Evolutionary conservation across 2,329 filamentous ascomycete genomes (phyloP).

Genomic region (Xylariaceae sp.): DNA sequence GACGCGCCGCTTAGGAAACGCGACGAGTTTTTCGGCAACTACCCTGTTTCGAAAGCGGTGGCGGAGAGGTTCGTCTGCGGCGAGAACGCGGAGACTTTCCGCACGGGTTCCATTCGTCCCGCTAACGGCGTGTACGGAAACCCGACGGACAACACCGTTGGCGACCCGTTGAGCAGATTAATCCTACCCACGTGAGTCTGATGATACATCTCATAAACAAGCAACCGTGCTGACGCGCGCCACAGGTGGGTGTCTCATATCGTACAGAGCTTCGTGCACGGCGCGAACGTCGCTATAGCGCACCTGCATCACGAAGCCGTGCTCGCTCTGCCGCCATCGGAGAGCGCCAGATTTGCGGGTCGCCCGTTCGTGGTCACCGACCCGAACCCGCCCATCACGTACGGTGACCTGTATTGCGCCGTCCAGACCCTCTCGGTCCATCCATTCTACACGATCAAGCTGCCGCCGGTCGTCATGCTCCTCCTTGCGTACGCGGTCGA

Average conservation of each 20-base stretch:
- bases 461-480: constrained; percentile 41
- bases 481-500: constrained; percentile 43
- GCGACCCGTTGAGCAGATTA: constrained; percentile 43
- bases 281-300: constrained; percentile 45
- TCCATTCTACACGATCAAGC: constrained; percentile 36
- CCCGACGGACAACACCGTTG: constrained; percentile 50
- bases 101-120: constrained; percentile 55
- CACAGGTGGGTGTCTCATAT: constrained; percentile 43
- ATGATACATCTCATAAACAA: too few relatives aligned
- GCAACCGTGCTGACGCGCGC: neutral
- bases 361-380: constrained; percentile 47
- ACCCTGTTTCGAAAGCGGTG: constrained; percentile 53
- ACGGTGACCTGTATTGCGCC: constrained; percentile 41
- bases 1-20: constrained; percentile 42
- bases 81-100: constrained; percentile 42
- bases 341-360: constrained; percentile 37
- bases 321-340: constrained; percentile 34
- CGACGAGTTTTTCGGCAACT: constrained; percentile 51
- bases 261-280: constrained; percentile 46
- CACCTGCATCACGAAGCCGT: constrained; percentile 46
- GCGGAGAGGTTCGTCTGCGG: constrained; percentile 54
- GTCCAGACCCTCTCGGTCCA: constrained; percentile 40
- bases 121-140: constrained; percentile 57
- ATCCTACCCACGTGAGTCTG: constrained; percentile 48
- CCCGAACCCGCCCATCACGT: constrained; percentile 45